These are phyloP conservation scores for Clonostachys rosea DNA, from an alignment of 2,329 filamentous ascomycete species.

Conservation along the genomic window DNA sequence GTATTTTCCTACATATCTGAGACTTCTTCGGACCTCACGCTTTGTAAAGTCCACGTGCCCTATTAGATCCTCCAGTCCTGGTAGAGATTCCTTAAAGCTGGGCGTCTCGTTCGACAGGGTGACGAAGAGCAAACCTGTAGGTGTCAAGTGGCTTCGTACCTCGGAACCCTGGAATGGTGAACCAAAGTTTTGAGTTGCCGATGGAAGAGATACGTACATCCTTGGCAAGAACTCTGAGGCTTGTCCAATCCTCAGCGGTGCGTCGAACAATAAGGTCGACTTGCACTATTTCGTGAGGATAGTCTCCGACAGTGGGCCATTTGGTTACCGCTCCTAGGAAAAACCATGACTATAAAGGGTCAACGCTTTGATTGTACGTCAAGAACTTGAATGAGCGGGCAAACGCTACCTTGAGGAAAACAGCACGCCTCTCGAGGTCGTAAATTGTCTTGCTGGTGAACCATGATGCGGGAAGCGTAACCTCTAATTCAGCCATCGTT, in stretches of 20 bases:
- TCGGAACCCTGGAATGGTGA: slow-evolving; percentile 7
- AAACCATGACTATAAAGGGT: not conserved
- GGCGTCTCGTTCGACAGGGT: slow-evolving; percentile 39
- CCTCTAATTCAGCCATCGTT: not conserved
- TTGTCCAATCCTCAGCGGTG: not conserved
- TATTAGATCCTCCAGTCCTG: slow-evolving; percentile 41
- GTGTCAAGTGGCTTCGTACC: slow-evolving; percentile 27
- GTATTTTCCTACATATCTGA: slow-evolving; percentile 50
- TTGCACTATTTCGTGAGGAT: not conserved
- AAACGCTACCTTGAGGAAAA: not conserved
- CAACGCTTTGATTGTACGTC: too few relatives aligned
- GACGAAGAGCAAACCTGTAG: slow-evolving; percentile 46
- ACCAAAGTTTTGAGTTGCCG: too few relatives aligned
- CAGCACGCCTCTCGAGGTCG: not conserved
- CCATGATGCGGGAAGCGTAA: not conserved
- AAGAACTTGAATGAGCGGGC: too few relatives aligned
- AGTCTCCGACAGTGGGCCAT: not conserved
- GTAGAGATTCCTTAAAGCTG: slow-evolving; percentile 49
- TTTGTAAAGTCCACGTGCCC: slow-evolving; percentile 47
- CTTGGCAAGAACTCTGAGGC: not conserved
- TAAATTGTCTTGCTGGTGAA: not conserved
- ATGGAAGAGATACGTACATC: too few relatives aligned
- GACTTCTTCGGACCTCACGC: slow-evolving; percentile 43
- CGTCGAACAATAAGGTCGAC: not conserved
- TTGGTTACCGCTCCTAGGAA: not conserved